These are phyloP conservation scores for Microcera coccophila DNA, from an alignment of 2,329 filamentous ascomycete genomes.

Conservation along the genomic window DNA sequence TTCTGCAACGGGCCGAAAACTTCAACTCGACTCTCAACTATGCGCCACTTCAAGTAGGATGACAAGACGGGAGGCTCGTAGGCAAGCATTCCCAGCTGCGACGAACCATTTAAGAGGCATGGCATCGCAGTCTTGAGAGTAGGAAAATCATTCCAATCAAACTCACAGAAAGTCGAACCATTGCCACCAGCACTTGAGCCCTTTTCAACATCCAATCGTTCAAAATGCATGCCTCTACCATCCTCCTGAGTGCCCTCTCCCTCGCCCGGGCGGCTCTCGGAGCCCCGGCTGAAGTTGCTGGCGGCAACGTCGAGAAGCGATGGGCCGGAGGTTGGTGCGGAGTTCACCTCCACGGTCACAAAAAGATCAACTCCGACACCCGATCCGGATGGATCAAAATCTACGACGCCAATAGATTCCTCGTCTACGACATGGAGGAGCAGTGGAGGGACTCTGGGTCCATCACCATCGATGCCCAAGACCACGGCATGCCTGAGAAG, in stretches of 20 bases:
- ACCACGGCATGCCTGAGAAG: constrained; percentile 1
- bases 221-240: neutral
- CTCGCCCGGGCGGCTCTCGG: neutral
- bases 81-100: too few relatives aligned
- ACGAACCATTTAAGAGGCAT: too few relatives aligned
- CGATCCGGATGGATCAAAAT: constrained; percentile 2
- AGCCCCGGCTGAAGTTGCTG: neutral
- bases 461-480: constrained; percentile 1
- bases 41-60: too few relatives aligned
- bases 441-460: constrained; percentile 1
- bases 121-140: too few relatives aligned
- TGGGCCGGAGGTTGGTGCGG: constrained; percentile 1
- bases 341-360: neutral
- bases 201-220: neutral
- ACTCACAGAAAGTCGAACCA: too few relatives aligned
- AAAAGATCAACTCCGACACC: neutral
- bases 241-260: neutral
- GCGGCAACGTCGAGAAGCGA: neutral
- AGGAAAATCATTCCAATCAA: too few relatives aligned
- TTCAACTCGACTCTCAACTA: too few relatives aligned
- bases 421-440: neutral
- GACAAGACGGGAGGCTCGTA: too few relatives aligned
- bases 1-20: too few relatives aligned
- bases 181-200: too few relatives aligned
- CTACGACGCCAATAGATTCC: neutral